phyloP scores from a whole-genome alignment of 1,139 yeast species.

The Kurtzmaniella quercitrusa region DNA sequence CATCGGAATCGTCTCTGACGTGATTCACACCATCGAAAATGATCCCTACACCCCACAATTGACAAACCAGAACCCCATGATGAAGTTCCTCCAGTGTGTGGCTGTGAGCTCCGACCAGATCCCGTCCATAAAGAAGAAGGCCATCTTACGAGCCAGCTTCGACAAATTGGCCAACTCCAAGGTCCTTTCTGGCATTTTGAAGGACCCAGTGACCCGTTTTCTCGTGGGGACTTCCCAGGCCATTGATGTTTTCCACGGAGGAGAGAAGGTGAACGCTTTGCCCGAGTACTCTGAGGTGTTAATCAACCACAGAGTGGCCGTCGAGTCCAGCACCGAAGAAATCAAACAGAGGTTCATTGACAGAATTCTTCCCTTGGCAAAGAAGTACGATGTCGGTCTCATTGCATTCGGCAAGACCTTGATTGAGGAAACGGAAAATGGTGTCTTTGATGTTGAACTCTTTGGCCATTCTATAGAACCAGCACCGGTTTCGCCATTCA shows the following conservation, averaged over 20 bases:
- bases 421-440: slow-evolving; percentile 5
- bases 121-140: slow-evolving; percentile 10
- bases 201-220: slow-evolving; percentile 8
- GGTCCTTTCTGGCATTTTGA: slow-evolving; percentile 12
- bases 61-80: slow-evolving; percentile 46
- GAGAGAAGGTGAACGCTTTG: slow-evolving; percentile 24
- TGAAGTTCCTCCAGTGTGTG: slow-evolving; percentile 41
- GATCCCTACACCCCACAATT: slow-evolving; percentile 44
- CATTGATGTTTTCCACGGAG: slow-evolving; percentile 20
- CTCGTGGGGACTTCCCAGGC: slow-evolving; percentile 23
- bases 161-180: slow-evolving; percentile 20
- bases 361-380: slow-evolving; percentile 19
- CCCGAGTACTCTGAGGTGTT: slow-evolving; percentile 19
- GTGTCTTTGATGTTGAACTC: slow-evolving; percentile 3
- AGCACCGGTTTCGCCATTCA: slow-evolving; percentile 21
- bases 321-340: slow-evolving; percentile 15
- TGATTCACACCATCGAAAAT: slow-evolving; percentile 46
- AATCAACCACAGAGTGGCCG: slow-evolving; percentile 22
- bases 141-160: slow-evolving; percentile 21
- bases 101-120: slow-evolving; percentile 28
- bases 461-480: slow-evolving; percentile 10
- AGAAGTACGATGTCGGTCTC: slow-evolving; percentile 12
- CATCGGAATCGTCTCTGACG: slow-evolving; percentile 63
- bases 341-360: slow-evolving; percentile 14
- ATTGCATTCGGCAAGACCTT: not conserved